Percentiles rank a stretch among this genome's conserved stretches.
Conservation (phyloP, 1,284 basidiomycete species). For the Ganoderma lucidum region DNA sequence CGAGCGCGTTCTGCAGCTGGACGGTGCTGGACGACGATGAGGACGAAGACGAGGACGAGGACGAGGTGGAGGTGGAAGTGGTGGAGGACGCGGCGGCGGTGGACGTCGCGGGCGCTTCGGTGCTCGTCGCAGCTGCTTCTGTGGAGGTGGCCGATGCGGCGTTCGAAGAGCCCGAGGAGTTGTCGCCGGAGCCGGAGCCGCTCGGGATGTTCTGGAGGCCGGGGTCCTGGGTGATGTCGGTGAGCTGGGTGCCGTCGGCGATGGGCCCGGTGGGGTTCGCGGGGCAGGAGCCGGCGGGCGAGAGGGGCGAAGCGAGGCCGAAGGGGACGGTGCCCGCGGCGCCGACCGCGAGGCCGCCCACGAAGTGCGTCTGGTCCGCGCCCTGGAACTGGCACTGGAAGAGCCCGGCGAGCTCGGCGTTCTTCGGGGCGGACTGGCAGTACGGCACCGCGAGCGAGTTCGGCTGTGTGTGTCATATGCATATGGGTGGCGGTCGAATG, state of each 20-base stretch:
- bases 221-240: slow-evolving; percentile 51
- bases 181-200: slow-evolving; percentile 7
- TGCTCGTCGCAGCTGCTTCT: slow-evolving; percentile 24
- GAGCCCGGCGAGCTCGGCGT: slow-evolving; percentile 49
- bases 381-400: slow-evolving; percentile 53
- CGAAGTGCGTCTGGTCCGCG: slow-evolving; percentile 44
- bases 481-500: background rate
- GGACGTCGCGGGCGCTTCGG: slow-evolving; percentile 2
- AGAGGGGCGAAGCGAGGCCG: slow-evolving; percentile 42
- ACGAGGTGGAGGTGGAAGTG: slow-evolving; percentile 31
- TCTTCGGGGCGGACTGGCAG: slow-evolving; percentile 50
- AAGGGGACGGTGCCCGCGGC: slow-evolving; percentile 48
- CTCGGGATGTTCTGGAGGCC: slow-evolving; percentile 41
- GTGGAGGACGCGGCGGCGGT: slow-evolving; percentile 32
- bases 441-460: slow-evolving; percentile 47
- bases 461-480: too few species aligned
- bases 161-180: slow-evolving; percentile 29
- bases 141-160: slow-evolving; percentile 4
- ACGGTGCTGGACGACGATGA: slow-evolving; percentile 34
- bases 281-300: slow-evolving; percentile 50
- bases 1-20: slow-evolving; percentile 52
- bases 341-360: slow-evolving; percentile 40
- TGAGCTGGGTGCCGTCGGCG: slow-evolving; percentile 60
- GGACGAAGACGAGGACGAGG: slow-evolving; percentile 28
- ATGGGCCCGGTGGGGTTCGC: slow-evolving; percentile 48